Evolutionary conservation across 129 eudicot genomes (phyloP).

Genomic region (Arctium minus): DNA sequence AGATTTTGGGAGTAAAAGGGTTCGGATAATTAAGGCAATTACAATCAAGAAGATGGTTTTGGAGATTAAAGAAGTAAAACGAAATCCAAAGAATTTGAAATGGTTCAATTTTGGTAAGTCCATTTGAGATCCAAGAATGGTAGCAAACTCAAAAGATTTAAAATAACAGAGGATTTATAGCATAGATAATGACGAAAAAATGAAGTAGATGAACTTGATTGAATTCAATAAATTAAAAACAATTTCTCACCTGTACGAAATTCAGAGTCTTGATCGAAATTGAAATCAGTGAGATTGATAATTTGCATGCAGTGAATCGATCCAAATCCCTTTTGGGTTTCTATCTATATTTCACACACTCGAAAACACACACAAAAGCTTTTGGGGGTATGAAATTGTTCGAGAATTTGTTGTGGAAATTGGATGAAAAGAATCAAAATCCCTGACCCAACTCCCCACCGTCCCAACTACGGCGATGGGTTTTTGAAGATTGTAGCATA

Average conservation of each 20-base stretch:
- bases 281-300: too few relatives aligned
- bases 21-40: constrained; percentile 38
- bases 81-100: constrained; percentile 43
- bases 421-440: not conserved
- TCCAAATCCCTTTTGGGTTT: not conserved
- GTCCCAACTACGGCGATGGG: too few relatives aligned
- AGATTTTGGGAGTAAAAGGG: constrained; percentile 39
- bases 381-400: not conserved
- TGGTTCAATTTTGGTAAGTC: constrained; percentile 36
- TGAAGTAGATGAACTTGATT: not conserved
- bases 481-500: too few relatives aligned
- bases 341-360: not conserved
- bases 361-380: not conserved
- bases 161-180: not conserved
- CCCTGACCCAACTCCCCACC: not conserved
- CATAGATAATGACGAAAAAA: not conserved
- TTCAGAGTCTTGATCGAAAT: not conserved
- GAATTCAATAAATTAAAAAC: constrained; percentile 1
- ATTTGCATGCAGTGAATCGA: not conserved
- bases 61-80: constrained; percentile 38
- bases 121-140: constrained; percentile 35
- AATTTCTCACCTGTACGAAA: constrained; percentile 13
- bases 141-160: not conserved
- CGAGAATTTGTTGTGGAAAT: not conserved
- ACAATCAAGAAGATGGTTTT: constrained; percentile 48